Evolutionary conservation across 805 yeast genomes (phyloP).

Genomic region (Spathaspora passalidarum): DNA sequence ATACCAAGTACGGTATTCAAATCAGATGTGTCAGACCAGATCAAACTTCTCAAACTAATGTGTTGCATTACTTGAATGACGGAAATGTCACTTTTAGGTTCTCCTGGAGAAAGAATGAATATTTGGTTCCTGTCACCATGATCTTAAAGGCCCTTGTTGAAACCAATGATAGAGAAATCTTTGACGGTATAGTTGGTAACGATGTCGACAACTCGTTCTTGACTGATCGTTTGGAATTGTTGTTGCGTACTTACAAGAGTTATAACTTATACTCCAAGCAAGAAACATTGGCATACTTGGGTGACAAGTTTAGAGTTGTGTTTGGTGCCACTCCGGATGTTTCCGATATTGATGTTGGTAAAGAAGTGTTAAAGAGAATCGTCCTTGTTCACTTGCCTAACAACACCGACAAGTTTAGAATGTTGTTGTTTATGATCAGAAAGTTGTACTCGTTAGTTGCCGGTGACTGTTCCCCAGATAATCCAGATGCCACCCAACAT

Average conservation of each 20-base stretch:
- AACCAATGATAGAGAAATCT: slow-evolving; percentile 90
- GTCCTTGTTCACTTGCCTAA: slow-evolving; percentile 83
- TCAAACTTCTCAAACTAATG: slow-evolving; percentile 96
- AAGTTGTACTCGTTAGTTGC: slow-evolving; percentile 93
- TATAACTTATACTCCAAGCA: slow-evolving; percentile 75
- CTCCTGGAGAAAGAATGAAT: slow-evolving; percentile 96
- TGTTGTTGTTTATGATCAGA: slow-evolving; percentile 91
- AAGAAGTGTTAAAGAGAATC: slow-evolving; percentile 74
- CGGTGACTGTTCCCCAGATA: slow-evolving; percentile 94
- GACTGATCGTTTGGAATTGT: slow-evolving; percentile 95
- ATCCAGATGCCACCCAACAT: slow-evolving; percentile 99
- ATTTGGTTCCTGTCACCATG: slow-evolving; percentile 89
- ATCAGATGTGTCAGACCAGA: slow-evolving; percentile 93
- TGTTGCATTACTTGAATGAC: slow-evolving; percentile 90
- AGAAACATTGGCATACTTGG: slow-evolving; percentile 90
- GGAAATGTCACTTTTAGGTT: slow-evolving; percentile 96
- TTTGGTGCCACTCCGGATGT: slow-evolving; percentile 86
- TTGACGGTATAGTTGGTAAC: slow-evolving; percentile 92
- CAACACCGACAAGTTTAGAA: slow-evolving; percentile 76
- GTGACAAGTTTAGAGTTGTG: slow-evolving; percentile 93
- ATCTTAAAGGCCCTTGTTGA: slow-evolving; percentile 85
- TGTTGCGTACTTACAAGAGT: slow-evolving; percentile 82
- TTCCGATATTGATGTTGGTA: slow-evolving; percentile 88
- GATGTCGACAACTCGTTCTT: slow-evolving; percentile 86
- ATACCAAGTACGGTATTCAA: slow-evolving; percentile 88